Base-by-base conservation (phyloP, 148 eudicot genomes). In the Spergularia marina region DNA sequence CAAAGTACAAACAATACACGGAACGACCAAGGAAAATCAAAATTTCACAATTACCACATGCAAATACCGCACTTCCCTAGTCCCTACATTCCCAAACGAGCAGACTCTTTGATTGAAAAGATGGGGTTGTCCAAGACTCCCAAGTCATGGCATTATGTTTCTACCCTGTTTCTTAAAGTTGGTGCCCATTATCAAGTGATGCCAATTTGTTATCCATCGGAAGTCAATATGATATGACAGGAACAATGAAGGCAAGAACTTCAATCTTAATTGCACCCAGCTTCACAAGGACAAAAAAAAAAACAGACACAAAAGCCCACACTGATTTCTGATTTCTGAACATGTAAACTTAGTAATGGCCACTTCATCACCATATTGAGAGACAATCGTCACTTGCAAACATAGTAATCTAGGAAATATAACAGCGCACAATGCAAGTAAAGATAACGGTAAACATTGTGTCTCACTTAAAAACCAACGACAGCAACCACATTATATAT, bases 331-430 rank as follows among this genome's bases (percentile, higher is more conserved):
- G 70, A 67, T 11, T 11, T 20, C 13, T 41, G 53, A 47, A 47
- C 70, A 68, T 68, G 71, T 68, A 36, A 12, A 51, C 71, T 68
- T 47, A 51, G 8, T 44, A 44, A 44, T 44, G 49, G 49, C 49
- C 49, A 44, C 36, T 68, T 18, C 47, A 59, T 70, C 17, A 70
- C 7, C 59, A 23, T 9, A 70, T 70, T 23, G 44, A 23, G 44
- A 53, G 44, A 52, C 59, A 70, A 52, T 23, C 59, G 16, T 53
- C n/a, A 44, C 16, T 47, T 7, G 55, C 60, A 70, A 70, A 23
- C 15, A 58, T 25, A 70, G 17, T 44, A 18, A 30, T 67, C 8
- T 23, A 67, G 2, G 16, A 47, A 6, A 30, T 30, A 67, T 18
- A 68, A 47, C 40, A 13, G 16, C 6, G 34, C 39, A 20, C 12